These are phyloP conservation scores for Scedosporium minutisporum DNA, from an alignment of 2,329 filamentous ascomycete species.

Conservation along the genomic window DNA sequence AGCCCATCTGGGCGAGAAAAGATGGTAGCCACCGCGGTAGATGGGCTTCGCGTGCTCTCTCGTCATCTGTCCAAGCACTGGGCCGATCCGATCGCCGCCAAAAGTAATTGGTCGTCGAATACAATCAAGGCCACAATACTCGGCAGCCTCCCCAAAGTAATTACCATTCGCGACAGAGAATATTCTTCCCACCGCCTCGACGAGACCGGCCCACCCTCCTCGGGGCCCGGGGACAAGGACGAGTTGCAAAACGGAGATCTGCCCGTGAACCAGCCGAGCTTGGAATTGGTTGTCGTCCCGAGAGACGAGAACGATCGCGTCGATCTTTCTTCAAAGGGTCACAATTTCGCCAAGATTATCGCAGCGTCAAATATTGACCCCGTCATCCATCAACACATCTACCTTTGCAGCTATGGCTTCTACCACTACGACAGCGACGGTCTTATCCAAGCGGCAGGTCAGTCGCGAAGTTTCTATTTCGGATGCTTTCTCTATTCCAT, in stretches of 20 bases:
- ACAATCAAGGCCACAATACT: background rate
- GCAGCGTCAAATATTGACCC: constrained; percentile 3
- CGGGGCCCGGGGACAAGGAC: background rate
- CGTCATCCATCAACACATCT: constrained; percentile 8
- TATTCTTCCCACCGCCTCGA: background rate
- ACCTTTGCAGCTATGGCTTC: constrained; percentile 8
- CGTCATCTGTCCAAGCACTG: background rate
- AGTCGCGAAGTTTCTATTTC: constrained; percentile 8
- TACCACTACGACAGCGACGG: constrained; percentile 7
- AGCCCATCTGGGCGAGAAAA: background rate
- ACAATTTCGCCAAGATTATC: background rate
- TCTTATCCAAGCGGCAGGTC: background rate
- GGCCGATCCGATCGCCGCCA: background rate
- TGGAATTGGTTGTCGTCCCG: constrained; percentile 5
- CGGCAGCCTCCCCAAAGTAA: constrained; percentile 1
- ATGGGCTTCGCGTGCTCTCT: background rate
- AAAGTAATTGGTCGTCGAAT: background rate
- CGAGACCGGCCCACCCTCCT: background rate
- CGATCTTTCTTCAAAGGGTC: background rate
- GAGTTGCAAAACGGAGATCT: background rate
- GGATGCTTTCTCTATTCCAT: constrained; percentile 10
- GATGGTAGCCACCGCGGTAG: background rate
- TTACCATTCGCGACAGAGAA: background rate
- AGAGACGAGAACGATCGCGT: constrained; percentile 5
- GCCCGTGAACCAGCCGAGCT: background rate